Evolutionary conservation across 345 rosid genomes (phyloP).

Genomic region (Luvunga scandens): DNA sequence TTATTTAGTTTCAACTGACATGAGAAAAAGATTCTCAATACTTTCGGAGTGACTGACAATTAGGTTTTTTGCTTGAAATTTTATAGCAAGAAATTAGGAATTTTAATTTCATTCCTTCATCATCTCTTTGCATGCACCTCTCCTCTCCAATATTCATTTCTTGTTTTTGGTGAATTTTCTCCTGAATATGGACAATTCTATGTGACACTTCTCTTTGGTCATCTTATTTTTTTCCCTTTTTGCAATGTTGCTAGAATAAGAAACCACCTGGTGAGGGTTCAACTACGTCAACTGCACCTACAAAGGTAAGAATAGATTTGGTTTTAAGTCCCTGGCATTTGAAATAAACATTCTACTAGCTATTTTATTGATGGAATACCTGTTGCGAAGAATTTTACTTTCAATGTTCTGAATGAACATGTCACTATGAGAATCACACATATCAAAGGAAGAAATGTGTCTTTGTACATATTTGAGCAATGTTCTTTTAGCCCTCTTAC

Average conservation of each 20-base stretch:
- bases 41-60: background rate
- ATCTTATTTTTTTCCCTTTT: background rate
- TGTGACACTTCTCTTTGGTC: background rate
- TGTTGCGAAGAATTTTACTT: background rate
- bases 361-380: background rate
- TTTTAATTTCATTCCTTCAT: background rate
- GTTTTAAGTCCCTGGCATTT: background rate
- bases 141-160: background rate
- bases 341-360: background rate
- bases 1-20: background rate
- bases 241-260: conserved; percentile 38
- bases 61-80: background rate
- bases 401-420: background rate
- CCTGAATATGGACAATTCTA: background rate
- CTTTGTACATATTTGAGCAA: background rate
- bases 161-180: background rate
- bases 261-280: conserved; percentile 51
- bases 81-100: background rate
- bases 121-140: background rate
- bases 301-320: conserved; percentile 29
- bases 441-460: background rate
- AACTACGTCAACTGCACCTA: conserved; percentile 40
- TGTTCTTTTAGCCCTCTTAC: background rate
- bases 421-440: background rate
- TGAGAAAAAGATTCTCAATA: background rate